Base-by-base conservation (phyloP, 805 yeast species). In the Saturnispora besseyi region DNA sequence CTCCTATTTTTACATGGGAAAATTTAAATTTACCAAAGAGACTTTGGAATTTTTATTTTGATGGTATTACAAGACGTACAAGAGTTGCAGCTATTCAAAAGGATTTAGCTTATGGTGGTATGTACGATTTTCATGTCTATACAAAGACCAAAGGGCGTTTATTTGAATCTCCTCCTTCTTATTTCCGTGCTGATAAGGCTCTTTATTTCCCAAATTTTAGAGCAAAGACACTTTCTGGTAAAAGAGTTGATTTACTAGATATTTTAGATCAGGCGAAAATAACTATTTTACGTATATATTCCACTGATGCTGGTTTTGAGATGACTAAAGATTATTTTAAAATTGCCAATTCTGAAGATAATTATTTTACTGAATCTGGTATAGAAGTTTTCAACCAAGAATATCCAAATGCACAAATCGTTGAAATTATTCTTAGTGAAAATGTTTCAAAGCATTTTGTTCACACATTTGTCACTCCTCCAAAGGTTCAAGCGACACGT, bases 81-180 rank as follows among this genome's bases (percentile, higher is more conserved):
- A 55, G 65, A 52, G 65, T 65, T 36, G 55, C 54, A 21, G 59
- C 59, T 18, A 64, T 84, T 53, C 82, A 81, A 57, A 70, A 71
- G 44, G 88, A 84, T 65, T 73, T 83, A 55, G 76, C 82, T 26
- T 78, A 76, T 55, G 80, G 87, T 28, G 82, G 85, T n/a, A 74
- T 81, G 74, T 76, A 78, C 54, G 84, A 82, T 52, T 72, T 82
- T 60, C 77, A 78, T 58, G 73, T 77, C 2, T 82, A 79, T 60
- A 71, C 82, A 45, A 83, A 82, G 57, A 86, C 91, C 2, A 77
- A 81, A 36, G 99, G 98, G 24, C 88, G 89, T 66, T 73, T 90
- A 54, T 93, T 89, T 69, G 70, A 75, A 15, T 78, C 96, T 0
- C 98, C 98, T 1, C 72, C 77, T n/a, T 78, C 89, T 1, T 83